Base-by-base conservation (phyloP, 805 yeast species). In the Wickerhamomyces pijperi region DNA sequence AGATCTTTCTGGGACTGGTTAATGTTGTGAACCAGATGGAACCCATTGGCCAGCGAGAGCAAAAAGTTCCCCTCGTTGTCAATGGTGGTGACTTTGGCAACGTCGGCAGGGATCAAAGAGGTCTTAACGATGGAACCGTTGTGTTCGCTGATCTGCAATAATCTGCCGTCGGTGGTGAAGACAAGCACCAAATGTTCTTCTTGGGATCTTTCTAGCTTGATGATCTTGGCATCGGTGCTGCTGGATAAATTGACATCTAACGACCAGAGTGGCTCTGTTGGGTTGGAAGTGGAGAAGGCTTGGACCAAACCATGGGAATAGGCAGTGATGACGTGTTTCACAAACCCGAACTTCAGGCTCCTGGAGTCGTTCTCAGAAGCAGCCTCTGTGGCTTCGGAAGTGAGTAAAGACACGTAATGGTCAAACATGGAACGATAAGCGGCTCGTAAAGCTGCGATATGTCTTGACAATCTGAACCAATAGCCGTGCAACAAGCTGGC, bases 401-500 rank as follows among this genome's bases (percentile, higher is more conserved):
- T n/a, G n/a, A n/a, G n/a, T n/a, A n/a, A n/a, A n/a, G n/a, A n/a
- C 9, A 21, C 23, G 9, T 21, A 21, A 21, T 21, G 9, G 9
- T 21, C 23, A 21, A 21, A 21, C 23, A 21, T 7, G 9, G 23
- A 21, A 21, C 23, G 23, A 9, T 21, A 21, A 21, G 9, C 23
- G 9, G 9, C 9, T 21, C 23, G 6, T 9, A 21, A 21, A 21
- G 23, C 23, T 6, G 23, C 6, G 9, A 21, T 9, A 21, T 21
- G 23, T 9, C 23, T 21, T 6, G 23, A 21, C 9, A 21, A 21
- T 21, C 23, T 21, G 23, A 7, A 21, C 9, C 6, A 21, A 28
- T 44, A 50, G 15, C 47, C 45, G 8, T 41, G 15, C 13, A 53
- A 14, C 4, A 43, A 35, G 17, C 49, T 39, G 3, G 42, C 35